Percentiles rank a stretch among this genome's conserved stretches.
Conservation (phyloP, 495 filamentous ascomycete species). For the Annulohypoxylon nitens region DNA sequence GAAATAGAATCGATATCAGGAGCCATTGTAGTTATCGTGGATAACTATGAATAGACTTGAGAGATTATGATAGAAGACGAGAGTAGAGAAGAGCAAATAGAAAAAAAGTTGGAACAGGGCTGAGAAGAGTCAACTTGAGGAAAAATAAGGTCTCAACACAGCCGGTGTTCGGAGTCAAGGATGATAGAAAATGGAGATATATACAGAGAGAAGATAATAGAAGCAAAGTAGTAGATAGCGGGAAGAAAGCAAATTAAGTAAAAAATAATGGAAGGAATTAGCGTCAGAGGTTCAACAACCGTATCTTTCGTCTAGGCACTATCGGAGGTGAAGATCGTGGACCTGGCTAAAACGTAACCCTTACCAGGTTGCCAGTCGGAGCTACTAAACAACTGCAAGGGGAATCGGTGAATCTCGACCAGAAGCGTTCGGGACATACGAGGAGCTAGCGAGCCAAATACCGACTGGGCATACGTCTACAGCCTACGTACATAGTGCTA, state of each 20-base stretch:
- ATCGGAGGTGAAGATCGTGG: constrained; percentile 44
- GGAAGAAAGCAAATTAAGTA: constrained; percentile 32
- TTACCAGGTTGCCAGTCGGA: constrained; percentile 33
- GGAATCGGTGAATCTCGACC: constrained; percentile 4
- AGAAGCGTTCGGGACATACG: not conserved
- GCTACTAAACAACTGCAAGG: constrained; percentile 3
- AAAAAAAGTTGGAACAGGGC: constrained; percentile 13
- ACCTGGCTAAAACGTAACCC: constrained; percentile 41
- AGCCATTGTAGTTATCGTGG: constrained; percentile 56
- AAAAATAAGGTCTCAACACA: constrained; percentile 1
- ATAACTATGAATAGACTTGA: constrained; percentile 11
- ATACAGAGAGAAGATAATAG: constrained; percentile 12
- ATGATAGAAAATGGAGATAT: constrained; percentile 17
- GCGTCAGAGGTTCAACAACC: constrained; percentile 21
- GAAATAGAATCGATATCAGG: constrained; percentile 68
- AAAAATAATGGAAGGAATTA: constrained; percentile 10
- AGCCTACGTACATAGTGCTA: not conserved
- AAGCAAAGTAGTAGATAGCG: constrained; percentile 19
- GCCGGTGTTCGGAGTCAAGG: constrained; percentile 9
- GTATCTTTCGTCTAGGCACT: constrained; percentile 27
- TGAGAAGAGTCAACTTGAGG: constrained; percentile 15
- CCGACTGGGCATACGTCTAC: constrained; percentile 12
- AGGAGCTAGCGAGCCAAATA: constrained; percentile 19
- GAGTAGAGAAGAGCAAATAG: not conserved
- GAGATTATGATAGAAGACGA: constrained; percentile 14